A percentile compares a stretch with the other conserved stretches of the same genome.
These are phyloP conservation scores for Tephrocybe sp. DNA, from an alignment of 768 basidiomycete genomes.

Conservation along the genomic window DNA sequence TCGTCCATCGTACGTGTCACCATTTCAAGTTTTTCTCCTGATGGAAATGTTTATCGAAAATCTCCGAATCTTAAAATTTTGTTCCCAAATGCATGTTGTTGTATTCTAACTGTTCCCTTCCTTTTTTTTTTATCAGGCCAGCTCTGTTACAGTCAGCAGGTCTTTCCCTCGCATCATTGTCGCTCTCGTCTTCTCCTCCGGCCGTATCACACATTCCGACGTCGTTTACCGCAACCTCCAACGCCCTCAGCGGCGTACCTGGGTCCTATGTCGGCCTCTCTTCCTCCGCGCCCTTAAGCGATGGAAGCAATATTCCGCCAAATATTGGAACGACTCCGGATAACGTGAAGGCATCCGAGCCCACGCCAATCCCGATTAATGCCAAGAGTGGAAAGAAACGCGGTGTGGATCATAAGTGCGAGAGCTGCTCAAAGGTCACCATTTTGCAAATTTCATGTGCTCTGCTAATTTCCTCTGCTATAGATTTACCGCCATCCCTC, in stretches of 20 bases:
- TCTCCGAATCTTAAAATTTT: constrained; percentile 3
- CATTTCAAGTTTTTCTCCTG: constrained; percentile 8
- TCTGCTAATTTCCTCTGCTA: constrained; percentile 6
- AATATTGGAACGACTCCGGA: constrained; percentile 10
- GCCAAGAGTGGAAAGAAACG: constrained; percentile 66
- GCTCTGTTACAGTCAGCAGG: constrained; percentile 33
- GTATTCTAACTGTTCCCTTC: constrained; percentile 3
- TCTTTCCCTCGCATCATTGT: constrained; percentile 45
- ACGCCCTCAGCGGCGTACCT: constrained; percentile 21
- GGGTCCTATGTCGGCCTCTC: constrained; percentile 20
- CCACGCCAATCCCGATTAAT: constrained; percentile 38
- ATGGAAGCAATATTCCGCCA: constrained; percentile 23
- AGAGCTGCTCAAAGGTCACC: constrained; percentile 89
- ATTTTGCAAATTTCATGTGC: background rate
- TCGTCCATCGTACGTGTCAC: constrained; percentile 65
- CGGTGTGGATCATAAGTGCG: constrained; percentile 87
- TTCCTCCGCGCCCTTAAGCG: constrained; percentile 23
- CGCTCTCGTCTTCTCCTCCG: constrained; percentile 41
- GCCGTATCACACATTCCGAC: constrained; percentile 20
- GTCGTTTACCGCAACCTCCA: constrained; percentile 24
- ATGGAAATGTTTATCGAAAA: constrained; percentile 4
- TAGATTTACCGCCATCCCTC: constrained; percentile 91
- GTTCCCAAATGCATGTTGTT: constrained; percentile 1
- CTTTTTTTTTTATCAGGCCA: constrained; percentile 24
- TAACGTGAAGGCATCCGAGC: constrained; percentile 14